These are phyloP conservation scores for Crithidia bombi DNA, from an alignment of 208 protist genomes.

Conservation along the genomic window DNA sequence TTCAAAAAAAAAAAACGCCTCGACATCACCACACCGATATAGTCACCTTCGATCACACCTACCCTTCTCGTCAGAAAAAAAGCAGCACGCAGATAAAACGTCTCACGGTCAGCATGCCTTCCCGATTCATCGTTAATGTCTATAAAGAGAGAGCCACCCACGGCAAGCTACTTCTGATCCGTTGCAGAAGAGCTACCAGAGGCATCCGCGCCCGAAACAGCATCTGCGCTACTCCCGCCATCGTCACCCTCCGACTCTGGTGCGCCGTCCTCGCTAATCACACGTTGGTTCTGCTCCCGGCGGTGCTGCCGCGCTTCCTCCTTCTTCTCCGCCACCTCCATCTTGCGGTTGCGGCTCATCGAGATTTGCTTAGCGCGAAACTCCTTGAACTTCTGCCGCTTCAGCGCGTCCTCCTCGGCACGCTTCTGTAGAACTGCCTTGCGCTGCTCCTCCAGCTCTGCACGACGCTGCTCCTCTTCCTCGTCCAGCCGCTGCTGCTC, in stretches of 20 bases:
- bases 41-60: background rate
- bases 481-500: conserved; percentile 79
- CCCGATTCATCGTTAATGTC: background rate
- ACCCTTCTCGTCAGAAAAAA: background rate
- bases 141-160: conserved; percentile 1
- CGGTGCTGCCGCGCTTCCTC: conserved; percentile 35
- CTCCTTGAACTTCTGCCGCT: conserved; percentile 77
- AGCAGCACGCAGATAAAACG: background rate
- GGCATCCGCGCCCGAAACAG: background rate
- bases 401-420: conserved; percentile 63
- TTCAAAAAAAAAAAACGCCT: background rate
- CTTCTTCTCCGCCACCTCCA: conserved; percentile 51
- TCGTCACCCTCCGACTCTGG: conserved; percentile 6
- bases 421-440: conserved; percentile 61
- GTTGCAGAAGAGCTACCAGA: background rate
- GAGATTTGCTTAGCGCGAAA: conserved; percentile 76
- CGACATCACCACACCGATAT: no score
- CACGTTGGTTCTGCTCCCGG: conserved; percentile 37
- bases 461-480: conserved; percentile 47
- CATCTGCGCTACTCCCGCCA: background rate
- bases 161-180: background rate
- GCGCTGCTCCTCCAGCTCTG: conserved; percentile 61
- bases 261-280: conserved; percentile 11
- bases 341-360: conserved; percentile 77
- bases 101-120: background rate